Conservation (phyloP, 2,329 filamentous ascomycete species). For the Fusarium brachygibbosum region DNA sequence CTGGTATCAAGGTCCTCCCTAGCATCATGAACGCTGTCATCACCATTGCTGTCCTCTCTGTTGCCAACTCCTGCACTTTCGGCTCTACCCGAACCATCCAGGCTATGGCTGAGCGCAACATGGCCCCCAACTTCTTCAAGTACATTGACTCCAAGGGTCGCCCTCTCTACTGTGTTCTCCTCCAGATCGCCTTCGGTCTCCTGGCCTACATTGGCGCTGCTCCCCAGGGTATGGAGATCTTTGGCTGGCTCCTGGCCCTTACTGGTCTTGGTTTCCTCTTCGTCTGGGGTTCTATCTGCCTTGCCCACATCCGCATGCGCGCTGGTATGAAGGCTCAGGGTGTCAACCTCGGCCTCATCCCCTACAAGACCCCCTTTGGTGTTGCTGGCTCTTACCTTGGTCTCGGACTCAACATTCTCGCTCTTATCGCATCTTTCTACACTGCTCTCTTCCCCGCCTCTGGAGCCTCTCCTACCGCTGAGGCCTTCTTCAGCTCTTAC, state of each 20-base stretch:
- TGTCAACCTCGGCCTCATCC: constrained; percentile 78
- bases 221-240: constrained; percentile 70
- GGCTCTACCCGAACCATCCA: constrained; percentile 91
- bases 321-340: constrained; percentile 78
- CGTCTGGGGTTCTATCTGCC: constrained; percentile 87
- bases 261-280: constrained; percentile 82
- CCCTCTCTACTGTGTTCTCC: constrained; percentile 77
- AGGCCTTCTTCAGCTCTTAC: constrained; percentile 80
- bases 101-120: constrained; percentile 87
- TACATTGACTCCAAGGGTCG: constrained; percentile 89
- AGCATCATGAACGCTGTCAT: constrained; percentile 95
- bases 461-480: constrained; percentile 77
- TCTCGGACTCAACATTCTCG: constrained; percentile 78
- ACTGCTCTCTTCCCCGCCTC: constrained; percentile 56
- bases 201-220: constrained; percentile 82
- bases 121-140: constrained; percentile 81
- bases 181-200: constrained; percentile 77
- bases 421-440: constrained; percentile 92
- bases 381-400: constrained; percentile 86
- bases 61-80: constrained; percentile 93
- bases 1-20: constrained; percentile 83
- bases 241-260: constrained; percentile 84
- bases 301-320: constrained; percentile 92
- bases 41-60: constrained; percentile 88
- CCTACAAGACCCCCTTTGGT: constrained; percentile 84